Percentiles rank a stretch among this genome's conserved stretches.
phyloP scores from a whole-genome alignment of 164 flowering plant genomes.

The Malania oleifera region DNA sequence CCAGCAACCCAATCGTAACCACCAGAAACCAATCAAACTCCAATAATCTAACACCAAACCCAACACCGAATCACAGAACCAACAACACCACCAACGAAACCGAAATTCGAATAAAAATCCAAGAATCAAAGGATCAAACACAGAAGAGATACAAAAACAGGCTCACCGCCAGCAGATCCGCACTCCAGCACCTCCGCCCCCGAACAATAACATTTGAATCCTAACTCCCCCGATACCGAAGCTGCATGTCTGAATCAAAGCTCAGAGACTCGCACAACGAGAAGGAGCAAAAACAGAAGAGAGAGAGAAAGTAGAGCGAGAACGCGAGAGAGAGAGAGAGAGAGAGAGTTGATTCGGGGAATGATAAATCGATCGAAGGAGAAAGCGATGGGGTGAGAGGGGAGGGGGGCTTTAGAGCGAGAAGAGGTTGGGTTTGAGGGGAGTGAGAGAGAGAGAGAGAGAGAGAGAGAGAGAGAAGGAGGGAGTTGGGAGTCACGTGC shows the following conservation, averaged over 20 bases:
- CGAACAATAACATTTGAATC: constrained; percentile 23
- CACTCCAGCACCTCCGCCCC: neutral
- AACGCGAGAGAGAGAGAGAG: constrained; percentile 9
- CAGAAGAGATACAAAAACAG: neutral
- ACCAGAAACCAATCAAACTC: neutral
- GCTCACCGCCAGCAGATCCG: constrained; percentile 35
- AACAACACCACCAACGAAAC: neutral
- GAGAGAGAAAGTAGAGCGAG: constrained; percentile 1
- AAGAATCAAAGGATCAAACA: neutral
- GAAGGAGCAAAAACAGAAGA: neutral
- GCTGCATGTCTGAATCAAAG: neutral
- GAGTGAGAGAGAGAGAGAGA: neutral
- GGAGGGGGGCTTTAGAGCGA: constrained; percentile 6
- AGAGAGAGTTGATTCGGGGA: constrained; percentile 5
- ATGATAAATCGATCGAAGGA: neutral
- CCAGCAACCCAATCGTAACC: neutral
- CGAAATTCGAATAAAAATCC: neutral
- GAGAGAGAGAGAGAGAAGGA: constrained; percentile 5
- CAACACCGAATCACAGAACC: neutral
- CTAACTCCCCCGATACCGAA: constrained; percentile 1
- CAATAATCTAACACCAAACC: neutral
- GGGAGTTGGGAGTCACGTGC: constrained; percentile 41
- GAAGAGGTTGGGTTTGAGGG: constrained; percentile 5
- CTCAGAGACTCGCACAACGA: neutral
- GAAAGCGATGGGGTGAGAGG: constrained; percentile 32